A percentile compares a stretch with the other conserved stretches of the same genome.
Evolutionary conservation across 257 asterid genomes (phyloP).

Genomic region (Ligustrum vulgare): DNA sequence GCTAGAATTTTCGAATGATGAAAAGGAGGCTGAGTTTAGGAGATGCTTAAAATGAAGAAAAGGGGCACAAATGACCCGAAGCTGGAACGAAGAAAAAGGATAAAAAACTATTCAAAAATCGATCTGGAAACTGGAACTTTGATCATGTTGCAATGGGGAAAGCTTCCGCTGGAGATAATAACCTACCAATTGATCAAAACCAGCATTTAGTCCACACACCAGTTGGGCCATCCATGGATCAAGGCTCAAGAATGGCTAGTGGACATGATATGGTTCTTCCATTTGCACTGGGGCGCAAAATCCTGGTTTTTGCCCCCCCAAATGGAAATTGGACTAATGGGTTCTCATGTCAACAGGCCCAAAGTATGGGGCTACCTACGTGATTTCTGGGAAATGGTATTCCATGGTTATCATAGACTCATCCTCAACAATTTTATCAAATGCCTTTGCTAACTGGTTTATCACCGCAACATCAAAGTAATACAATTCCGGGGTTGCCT

Average conservation of each 20-base stretch:
- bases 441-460: conserved; percentile 42
- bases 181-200: conserved; percentile 26
- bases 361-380: conserved; percentile 33
- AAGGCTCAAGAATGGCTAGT: conserved; percentile 29
- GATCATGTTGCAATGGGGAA: conserved; percentile 30
- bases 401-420: conserved; percentile 59
- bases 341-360: conserved; percentile 52
- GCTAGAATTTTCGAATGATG: conserved; percentile 85
- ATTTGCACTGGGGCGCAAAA: conserved; percentile 36
- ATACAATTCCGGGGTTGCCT: conserved; percentile 44
- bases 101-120: conserved; percentile 43
- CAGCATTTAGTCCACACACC: conserved; percentile 26
- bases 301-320: conserved; percentile 42
- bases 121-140: conserved; percentile 36
- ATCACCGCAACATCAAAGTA: conserved; percentile 59
- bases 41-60: conserved; percentile 69
- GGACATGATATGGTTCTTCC: conserved; percentile 39
- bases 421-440: conserved; percentile 45
- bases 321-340: conserved; percentile 49
- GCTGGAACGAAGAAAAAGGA: conserved; percentile 47
- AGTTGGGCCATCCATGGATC: conserved; percentile 27
- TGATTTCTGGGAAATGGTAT: conserved; percentile 45
- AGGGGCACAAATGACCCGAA: conserved; percentile 57
- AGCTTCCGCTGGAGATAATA: conserved; percentile 17
- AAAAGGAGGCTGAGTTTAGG: conserved; percentile 82